Base-by-base conservation (phyloP, 345 rosid species). In the Cardamine resedifolia region DNA sequence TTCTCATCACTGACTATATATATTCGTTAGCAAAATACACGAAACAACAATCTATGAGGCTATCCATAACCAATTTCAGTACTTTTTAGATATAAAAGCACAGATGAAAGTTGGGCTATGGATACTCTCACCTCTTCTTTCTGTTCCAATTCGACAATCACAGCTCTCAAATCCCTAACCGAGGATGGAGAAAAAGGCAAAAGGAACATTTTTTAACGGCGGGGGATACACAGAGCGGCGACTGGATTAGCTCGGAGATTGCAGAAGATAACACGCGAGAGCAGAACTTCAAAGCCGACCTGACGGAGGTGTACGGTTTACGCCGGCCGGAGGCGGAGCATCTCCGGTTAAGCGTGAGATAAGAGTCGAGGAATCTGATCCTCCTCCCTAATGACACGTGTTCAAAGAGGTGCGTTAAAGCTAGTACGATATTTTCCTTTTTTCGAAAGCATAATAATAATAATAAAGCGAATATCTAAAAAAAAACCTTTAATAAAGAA, bases 161-260 rank as follows among this genome's bases (percentile, higher is more conserved):
- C 87, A 3, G 87, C 96, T n/a, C 77, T 87, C 75, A 87, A 81
- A 67, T 75, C 90, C 55, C 70, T 82, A 81, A 90, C 96, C 83
- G 19, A 92, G 85, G 26, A 48, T 48, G 52, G 26, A 48, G 26
- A 48, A 21, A 43, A 16, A 55, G 19, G 11, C n/a, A 53, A 28
- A 55, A 55, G 59, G 21, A 55, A 28, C 28, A 14, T 9, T 30
- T 55, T 30, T 55, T 4, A 51, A 51, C 15, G 15, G 41, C 23
- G 59, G 23, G 1, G 15, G 9, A 56, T 56, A 57, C 26, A 31
- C 61, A 57, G 11, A 14, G n/a, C 24, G 30, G 45, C 31, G 44
- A 18, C 10, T 7, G 56, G 19, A 36, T 16, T 10, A 26, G 27
- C 41, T 67, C 28, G 27, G 51, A 53, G 52, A 38, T 16, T 24